Evolutionary conservation across 176 grass and related monocot species (phyloP), one percentile per base, ranked within the genome.

Genomic region (Bromus sterilis): DNA sequence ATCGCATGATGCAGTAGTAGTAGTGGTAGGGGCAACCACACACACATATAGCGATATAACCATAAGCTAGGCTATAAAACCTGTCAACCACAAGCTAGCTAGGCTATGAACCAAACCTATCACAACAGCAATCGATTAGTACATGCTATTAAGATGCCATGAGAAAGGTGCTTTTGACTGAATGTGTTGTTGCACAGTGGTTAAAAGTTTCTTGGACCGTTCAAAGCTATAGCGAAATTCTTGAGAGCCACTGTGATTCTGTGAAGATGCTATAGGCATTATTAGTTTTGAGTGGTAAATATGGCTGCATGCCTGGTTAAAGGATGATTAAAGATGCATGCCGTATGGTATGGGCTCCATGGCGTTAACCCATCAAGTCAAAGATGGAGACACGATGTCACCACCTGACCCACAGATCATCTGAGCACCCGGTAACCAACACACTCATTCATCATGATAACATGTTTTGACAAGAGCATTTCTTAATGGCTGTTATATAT

Each of bases 321-420:
- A 74, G 49, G 68, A 35, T 82, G 67, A 33, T 82, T 62, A 35
- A 66, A 39, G 62, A 42, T 24, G 62, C 25, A 51, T 77, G 61
- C 2, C 59, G 59, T 11, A 41, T 60, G 51, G 59, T 11, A 41
- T 60, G 51, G 65, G 55, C 15, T 23, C 25, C 75, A 56, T 49
- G 13, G 9, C 55, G 77, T 62, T 39, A 53, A 18, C 20, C 26
- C 21, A 46, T 56, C 31, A 71, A 43, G 82, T 89, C 55, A 77
- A 56, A 56, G 72, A 85, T 85, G 62, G 46, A 31, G 78, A 81
- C 82, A 89, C 60, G 23, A 44, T 85, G 87, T 89, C 77, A 44
- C 53, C 87, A 85, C 49, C 82, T 64, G 62, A 71, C 63, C 63
- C 82, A 85, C 20, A 56, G 7, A 71, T 56, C 62, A 80, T 55